Base-by-base conservation (phyloP, 2,329 filamentous ascomycete species). In the Neonectria hederae region DNA sequence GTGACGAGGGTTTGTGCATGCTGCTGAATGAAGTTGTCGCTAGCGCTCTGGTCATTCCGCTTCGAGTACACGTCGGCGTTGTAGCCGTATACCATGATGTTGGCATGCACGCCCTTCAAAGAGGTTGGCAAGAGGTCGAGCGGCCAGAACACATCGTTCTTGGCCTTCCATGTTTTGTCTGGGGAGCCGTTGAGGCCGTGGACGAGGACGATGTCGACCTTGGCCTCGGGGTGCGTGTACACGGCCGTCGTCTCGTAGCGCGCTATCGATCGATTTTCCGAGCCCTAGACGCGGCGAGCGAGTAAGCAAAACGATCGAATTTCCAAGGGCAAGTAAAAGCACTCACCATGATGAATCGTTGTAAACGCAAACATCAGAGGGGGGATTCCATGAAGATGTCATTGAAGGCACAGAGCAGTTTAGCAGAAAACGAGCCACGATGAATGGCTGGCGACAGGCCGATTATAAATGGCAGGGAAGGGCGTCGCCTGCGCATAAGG, bases 31-130 rank as follows among this genome's bases (percentile, higher is more conserved):
- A 86, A 88, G 77, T 89, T 89, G 68, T 90, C 86, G 72, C 87
- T 90, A 3, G 87, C 86, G 19, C 82, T 85, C 58, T 85, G 83
- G 68, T 82, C 78, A 65, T 83, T 80, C 54, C 77, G 78, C 51
- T 80, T 80, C 4, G 82, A 82, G 69, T 83, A 85, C 24, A 87
- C 83, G 62, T 92, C 89, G 24, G 90, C 90, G 75, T 93, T 92
- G 75, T 93, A 93, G 24, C 91, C 91, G 73, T 92, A 93, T 1
- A 90, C 89, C 58, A 93, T 78, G 21, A 93, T 81, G 55, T 92
- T 88, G 56, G 89, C 89, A 24, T 84, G 84, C 11, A 82, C 81
- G 10, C 82, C 79, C 57, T 82, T 83, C 17, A 93, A 80, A 2
- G 89, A 83, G 1, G 79, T 75, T 0, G 91, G 90, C 1, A 93